Evolutionary conservation across 805 yeast species (phyloP).

Genomic region (Sugiyamaella qingdaonensis): DNA sequence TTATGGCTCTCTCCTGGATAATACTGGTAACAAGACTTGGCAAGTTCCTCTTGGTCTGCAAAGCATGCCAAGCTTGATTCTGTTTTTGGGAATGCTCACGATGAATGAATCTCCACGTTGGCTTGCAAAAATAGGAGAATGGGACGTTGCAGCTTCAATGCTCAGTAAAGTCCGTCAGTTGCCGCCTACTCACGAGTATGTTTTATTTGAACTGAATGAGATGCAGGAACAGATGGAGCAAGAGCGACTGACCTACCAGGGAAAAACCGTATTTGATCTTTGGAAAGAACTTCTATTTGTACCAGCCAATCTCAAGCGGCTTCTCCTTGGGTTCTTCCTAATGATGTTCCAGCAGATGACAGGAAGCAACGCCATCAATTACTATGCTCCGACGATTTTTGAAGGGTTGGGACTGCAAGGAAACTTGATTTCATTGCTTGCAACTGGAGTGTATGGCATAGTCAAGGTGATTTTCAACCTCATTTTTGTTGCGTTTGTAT

Average conservation of each 20-base stretch:
- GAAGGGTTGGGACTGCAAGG: constrained; percentile 46
- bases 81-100: constrained; percentile 64
- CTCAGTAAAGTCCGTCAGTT: constrained; percentile 25
- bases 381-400: constrained; percentile 50
- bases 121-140: constrained; percentile 29
- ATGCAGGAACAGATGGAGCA: constrained; percentile 5
- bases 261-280: background rate
- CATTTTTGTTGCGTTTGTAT: constrained; percentile 7
- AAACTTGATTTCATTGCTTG: constrained; percentile 41
- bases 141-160: constrained; percentile 3
- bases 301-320: constrained; percentile 6
- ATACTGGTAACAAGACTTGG: constrained; percentile 2
- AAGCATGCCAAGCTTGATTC: constrained; percentile 68
- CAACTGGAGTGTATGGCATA: constrained; percentile 40
- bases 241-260: background rate
- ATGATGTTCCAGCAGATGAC: constrained; percentile 24
- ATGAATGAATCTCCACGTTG: constrained; percentile 82
- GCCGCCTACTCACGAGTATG: constrained; percentile 24
- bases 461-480: constrained; percentile 14
- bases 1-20: constrained; percentile 7
- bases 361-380: constrained; percentile 32
- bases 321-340: constrained; percentile 2
- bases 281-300: constrained; percentile 31
- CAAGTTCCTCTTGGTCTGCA: constrained; percentile 3
- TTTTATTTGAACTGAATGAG: constrained; percentile 3